Evolutionary conservation across 306 rosid genomes (phyloP).

Genomic region (Geum urbanum): DNA sequence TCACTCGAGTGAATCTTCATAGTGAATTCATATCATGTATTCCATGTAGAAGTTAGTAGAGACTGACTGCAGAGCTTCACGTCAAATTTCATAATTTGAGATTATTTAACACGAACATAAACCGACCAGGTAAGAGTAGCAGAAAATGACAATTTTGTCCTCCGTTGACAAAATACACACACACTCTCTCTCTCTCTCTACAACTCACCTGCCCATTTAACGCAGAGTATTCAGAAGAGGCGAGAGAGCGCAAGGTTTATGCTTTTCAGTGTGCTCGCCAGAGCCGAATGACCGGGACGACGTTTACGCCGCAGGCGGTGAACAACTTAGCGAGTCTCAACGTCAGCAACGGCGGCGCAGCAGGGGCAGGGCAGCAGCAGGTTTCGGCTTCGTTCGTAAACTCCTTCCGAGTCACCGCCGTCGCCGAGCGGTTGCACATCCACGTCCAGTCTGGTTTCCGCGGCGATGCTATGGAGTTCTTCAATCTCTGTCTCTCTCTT

Average conservation of each 20-base stretch:
- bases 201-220: background rate
- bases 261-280: background rate
- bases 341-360: background rate
- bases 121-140: no score
- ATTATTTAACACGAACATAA: no score
- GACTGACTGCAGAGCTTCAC: no score
- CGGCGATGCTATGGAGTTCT: conserved; percentile 36
- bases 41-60: no score
- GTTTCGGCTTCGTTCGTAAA: conserved; percentile 33
- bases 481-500: conserved; percentile 50
- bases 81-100: no score
- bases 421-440: conserved; percentile 32
- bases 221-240: background rate
- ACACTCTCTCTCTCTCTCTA: no score
- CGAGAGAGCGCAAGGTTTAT: background rate
- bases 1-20: no score
- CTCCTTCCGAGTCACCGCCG: conserved; percentile 30
- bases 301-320: conserved; percentile 16
- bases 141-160: no score
- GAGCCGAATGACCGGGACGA: conserved; percentile 17
- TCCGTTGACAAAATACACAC: no score
- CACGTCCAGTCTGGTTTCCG: conserved; percentile 28
- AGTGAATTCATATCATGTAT: no score
- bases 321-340: background rate
- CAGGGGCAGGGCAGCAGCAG: background rate